A percentile compares a stretch with the other conserved stretches of the same genome.
These are phyloP conservation scores for Diplocarpon rosae DNA, from an alignment of 2,329 filamentous ascomycete genomes.

Conservation along the genomic window DNA sequence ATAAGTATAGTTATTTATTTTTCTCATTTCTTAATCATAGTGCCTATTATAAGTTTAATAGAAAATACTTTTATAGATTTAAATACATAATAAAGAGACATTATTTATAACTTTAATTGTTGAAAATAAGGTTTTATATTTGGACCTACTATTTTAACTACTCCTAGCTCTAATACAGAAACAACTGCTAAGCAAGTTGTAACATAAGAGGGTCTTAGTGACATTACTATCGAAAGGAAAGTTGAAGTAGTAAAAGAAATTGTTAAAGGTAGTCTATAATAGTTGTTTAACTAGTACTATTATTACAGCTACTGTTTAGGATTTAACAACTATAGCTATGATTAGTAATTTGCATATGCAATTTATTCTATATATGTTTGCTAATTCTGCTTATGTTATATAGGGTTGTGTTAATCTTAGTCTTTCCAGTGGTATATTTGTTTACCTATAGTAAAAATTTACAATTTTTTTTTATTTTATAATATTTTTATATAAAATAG, in stretches of 20 bases:
- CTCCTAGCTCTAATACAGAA: too few species aligned
- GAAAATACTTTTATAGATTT: neutral
- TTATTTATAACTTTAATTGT: neutral
- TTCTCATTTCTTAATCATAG: neutral
- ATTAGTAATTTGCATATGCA: neutral
- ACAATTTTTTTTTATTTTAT: too few species aligned
- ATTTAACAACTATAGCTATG: neutral
- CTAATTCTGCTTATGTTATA: neutral
- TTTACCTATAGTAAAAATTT: neutral
- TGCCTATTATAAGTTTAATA: neutral
- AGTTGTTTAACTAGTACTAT: neutral
- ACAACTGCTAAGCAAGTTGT: too few species aligned
- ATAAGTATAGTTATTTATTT: neutral
- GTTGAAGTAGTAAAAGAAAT: too few species aligned
- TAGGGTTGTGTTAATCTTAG: neutral
- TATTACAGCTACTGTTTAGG: neutral
- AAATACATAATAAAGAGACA: neutral
- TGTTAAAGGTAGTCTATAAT: too few species aligned
- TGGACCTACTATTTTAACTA: too few species aligned
- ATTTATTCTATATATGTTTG: neutral
- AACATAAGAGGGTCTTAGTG: too few species aligned
- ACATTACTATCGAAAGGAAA: too few species aligned
- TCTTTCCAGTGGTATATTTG: neutral
- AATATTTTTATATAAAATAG: neutral
- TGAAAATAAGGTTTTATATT: too few species aligned